Base-by-base conservation (phyloP, 768 basidiomycete species). In the Infundibulicybe gibba region DNA sequence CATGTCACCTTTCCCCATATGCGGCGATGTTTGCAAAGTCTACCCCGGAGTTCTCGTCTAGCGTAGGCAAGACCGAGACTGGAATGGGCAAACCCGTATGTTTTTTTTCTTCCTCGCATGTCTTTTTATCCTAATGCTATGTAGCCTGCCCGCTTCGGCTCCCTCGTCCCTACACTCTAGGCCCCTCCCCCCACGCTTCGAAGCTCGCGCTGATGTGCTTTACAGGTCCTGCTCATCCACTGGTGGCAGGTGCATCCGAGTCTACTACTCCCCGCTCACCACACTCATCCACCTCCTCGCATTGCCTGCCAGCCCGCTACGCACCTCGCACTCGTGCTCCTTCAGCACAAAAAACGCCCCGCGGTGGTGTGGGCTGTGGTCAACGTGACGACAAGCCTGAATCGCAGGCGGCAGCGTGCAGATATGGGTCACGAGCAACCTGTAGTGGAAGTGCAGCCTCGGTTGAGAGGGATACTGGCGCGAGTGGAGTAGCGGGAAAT, bases 401-500 rank as follows among this genome's bases (percentile, higher is more conserved):
- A 84, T 54, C 77, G 89, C n/a, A n/a, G n/a, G n/a, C n/a, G n/a
- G n/a, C 45, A 80, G 84, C 54, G 77, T 97, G 45, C 91, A 97
- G 68, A 85, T 97, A 49, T 98, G 94, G 93, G 94, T 97, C 19
- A 95, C 94, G 35, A 88, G 85, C 59, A 98, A 98, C 62, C 78
- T 98, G 43, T 75, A 73, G 68, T 72, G 71, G 74, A 73, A 74
- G 55, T 6, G 35, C 35, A 19, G 60, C 58, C 47, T 49, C 59
- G 43, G 35, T 11, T 50, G 48, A 16, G 51, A 53, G 12, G 61
- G 61, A 6, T 61, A 67, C 47, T 74, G 70, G 72, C 64, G 66
- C 47, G 58, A 70, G 44, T 74, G 70, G 64, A 60, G 68, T 8
- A 73, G 74, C 25, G 69, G 76, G 5, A 69, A 66, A 39, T 77